Conservation (phyloP, 148 eudicot species). For the Chenopodium album region DNA sequence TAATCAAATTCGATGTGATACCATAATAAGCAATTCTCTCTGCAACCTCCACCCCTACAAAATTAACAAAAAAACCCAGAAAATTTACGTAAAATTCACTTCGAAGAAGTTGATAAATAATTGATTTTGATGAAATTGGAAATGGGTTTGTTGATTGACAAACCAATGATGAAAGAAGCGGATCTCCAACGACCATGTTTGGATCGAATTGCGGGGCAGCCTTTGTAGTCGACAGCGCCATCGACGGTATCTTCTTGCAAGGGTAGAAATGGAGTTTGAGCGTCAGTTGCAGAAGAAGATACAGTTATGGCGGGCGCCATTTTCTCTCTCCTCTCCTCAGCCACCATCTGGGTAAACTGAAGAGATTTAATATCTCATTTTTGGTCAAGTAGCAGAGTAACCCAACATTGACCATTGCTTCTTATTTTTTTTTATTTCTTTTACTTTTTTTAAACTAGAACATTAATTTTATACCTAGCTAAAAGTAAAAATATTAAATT, state of each 20-base stretch:
- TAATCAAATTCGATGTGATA: slow-evolving; percentile 47
- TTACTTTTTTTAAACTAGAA: no score
- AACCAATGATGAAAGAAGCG: slow-evolving; percentile 65
- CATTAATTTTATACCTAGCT: no score
- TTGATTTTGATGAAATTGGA: background rate
- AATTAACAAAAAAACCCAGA: slow-evolving; percentile 2
- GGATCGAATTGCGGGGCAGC: slow-evolving; percentile 48
- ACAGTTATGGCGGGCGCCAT: slow-evolving; percentile 24
- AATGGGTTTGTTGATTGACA: background rate
- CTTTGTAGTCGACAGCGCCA: slow-evolving; percentile 48
- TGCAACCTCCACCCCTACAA: slow-evolving; percentile 41
- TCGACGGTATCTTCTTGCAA: slow-evolving; percentile 32
- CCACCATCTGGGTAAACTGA: background rate
- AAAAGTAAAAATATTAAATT: no score
- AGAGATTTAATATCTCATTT: background rate
- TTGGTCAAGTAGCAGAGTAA: no score
- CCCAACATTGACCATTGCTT: no score
- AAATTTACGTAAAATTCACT: background rate
- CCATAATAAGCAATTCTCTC: slow-evolving; percentile 62
- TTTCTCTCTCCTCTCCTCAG: slow-evolving; percentile 13
- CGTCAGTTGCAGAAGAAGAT: background rate
- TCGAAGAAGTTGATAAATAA: background rate
- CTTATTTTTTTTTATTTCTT: no score
- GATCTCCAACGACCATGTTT: slow-evolving; percentile 67
- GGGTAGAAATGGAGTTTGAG: slow-evolving; percentile 30